Percentiles rank a stretch among this genome's conserved stretches.
Conservation (phyloP, 768 basidiomycete genomes). For the Pluteus cervinus region DNA sequence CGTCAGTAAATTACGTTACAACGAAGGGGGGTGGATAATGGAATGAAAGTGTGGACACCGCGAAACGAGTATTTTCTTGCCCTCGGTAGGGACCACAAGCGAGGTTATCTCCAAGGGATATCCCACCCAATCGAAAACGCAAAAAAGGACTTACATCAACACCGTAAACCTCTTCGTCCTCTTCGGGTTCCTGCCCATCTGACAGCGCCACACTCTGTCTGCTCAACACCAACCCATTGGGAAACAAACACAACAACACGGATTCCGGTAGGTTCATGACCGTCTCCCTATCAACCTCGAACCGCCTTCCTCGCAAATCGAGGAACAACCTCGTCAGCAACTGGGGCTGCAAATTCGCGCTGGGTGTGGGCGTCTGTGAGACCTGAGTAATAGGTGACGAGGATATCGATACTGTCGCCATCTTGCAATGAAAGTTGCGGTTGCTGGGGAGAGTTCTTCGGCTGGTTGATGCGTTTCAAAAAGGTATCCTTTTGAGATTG, state of each 20-base stretch:
- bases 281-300: constrained; percentile 94
- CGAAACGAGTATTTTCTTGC: too few relatives aligned
- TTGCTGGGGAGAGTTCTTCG: too few relatives aligned
- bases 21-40: too few relatives aligned
- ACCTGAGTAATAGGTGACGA: constrained; percentile 53
- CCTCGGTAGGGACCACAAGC: too few relatives aligned
- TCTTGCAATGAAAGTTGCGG: too few relatives aligned
- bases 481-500: too few relatives aligned
- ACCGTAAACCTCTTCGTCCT: constrained; percentile 90
- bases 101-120: too few relatives aligned
- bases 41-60: too few relatives aligned
- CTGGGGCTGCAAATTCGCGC: constrained; percentile 78
- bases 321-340: constrained; percentile 84
- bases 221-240: constrained; percentile 92
- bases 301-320: constrained; percentile 86
- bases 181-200: constrained; percentile 68
- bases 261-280: constrained; percentile 99
- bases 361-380: constrained; percentile 58
- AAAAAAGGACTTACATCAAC: constrained; percentile 75
- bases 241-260: constrained; percentile 92
- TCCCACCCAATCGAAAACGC: constrained; percentile 3
- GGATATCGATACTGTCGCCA: constrained; percentile 37
- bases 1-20: not conserved
- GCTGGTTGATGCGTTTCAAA: too few relatives aligned
- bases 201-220: constrained; percentile 74